Conservation (phyloP, 371 early-diverging fungal species). For the Gilbertella persicaria region DNA sequence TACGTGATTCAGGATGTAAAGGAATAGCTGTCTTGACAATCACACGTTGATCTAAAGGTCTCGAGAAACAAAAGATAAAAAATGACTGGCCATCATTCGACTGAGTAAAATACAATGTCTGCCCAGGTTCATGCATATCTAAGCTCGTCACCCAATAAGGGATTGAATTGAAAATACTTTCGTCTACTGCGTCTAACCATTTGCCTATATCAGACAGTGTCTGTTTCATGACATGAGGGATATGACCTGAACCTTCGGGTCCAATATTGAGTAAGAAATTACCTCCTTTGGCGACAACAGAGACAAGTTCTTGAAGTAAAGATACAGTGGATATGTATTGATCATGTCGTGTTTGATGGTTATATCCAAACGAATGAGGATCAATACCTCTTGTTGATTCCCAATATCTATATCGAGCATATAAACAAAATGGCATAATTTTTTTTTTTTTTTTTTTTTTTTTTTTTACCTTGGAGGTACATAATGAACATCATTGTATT, state of each 20-base stretch:
- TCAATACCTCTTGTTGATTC: conserved; percentile 23
- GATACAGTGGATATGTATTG: conserved; percentile 24
- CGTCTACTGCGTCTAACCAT: conserved; percentile 22
- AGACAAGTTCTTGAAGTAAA: conserved; percentile 29
- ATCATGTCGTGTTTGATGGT: conserved; percentile 27
- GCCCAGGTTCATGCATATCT: conserved; percentile 16
- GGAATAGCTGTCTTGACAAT: conserved; percentile 18
- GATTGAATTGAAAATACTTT: conserved; percentile 23
- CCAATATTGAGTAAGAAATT: conserved; percentile 40
- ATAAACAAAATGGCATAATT: neutral
- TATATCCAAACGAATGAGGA: conserved; percentile 28
- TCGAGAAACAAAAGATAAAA: conserved; percentile 23
- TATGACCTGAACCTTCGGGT: conserved; percentile 24
- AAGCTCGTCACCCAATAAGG: conserved; percentile 28
- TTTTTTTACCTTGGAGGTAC: conserved; percentile 15
- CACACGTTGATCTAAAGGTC: neutral
- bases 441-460: neutral
- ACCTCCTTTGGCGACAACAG: conserved; percentile 31
- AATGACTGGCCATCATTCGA: conserved; percentile 18
- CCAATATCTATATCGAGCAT: conserved; percentile 19
- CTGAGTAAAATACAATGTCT: conserved; percentile 21
- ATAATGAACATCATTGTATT: conserved; percentile 11
- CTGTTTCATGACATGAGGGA: conserved; percentile 20
- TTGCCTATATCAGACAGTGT: conserved; percentile 18
- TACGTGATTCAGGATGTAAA: neutral